Base-by-base conservation (phyloP, 1,139 yeast genomes). In the Debaryomyces fabryi region DNA sequence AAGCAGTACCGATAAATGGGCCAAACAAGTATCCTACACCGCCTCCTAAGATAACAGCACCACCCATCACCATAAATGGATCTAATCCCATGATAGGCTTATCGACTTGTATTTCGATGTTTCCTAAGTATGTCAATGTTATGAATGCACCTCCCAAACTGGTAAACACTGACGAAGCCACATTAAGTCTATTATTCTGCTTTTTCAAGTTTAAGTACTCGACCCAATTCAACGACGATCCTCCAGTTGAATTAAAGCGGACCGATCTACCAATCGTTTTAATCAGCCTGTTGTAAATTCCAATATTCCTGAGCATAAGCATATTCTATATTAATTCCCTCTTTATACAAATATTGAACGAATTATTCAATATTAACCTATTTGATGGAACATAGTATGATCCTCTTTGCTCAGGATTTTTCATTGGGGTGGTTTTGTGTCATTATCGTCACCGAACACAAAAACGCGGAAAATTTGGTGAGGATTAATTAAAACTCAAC, bases 41-140 rank as follows among this genome's bases (percentile, higher is more conserved):
- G 21, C 95, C 96, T 21, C 90, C 85, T 18, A 83, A 74, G 50
- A 83, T 63, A 39, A 88, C 80, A 0, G 83, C 82, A 52, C 86
- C 86, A 52, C 84, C 81, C 71, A 85, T 78, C 33, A 90, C 88
- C 67, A 88, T 81, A 56, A 89, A 74, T 12, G 96, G 92, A 63
- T 93, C 99, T 56, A 92, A 76, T 6, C 99, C 97, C 65, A 88
- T 80, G 39, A 91, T 79, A 51, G 82, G 81, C 62, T 88, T 86
- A 46, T 96, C 90, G 34, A 91, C 86, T 63, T 89, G 96, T 51
- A 93, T 81, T 59, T 87, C 92, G 54, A 88, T 74, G 60, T 88
- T 87, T 34, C 96, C 86, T 51, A 92, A 74, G 60, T 83, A 85
- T 1, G 81, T 81, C 81, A 93, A 88, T 2, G 97, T 87, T 4